Conservation (phyloP, 805 yeast species). For the Metschnikowia kunwiensis region DNA sequence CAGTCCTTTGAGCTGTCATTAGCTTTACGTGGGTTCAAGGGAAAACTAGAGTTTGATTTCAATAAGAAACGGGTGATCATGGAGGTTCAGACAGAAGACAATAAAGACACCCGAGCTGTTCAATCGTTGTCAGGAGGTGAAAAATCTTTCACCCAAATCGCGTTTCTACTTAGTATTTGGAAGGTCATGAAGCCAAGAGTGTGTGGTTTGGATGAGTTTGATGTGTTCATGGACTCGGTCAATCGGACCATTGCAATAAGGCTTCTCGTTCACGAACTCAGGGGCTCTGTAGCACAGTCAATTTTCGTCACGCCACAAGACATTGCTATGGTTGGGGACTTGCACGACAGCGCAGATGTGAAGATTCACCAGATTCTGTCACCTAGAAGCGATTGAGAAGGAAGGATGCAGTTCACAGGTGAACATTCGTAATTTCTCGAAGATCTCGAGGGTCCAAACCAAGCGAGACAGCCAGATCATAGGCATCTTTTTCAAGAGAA, state of each 20-base stretch:
- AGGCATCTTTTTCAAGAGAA: constrained; percentile 1
- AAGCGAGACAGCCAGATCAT: background rate
- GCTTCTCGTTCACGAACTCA: constrained; percentile 65
- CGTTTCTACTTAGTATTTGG: constrained; percentile 88
- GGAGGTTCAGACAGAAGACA: constrained; percentile 59
- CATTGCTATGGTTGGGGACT: constrained; percentile 65
- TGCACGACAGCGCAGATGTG: constrained; percentile 48
- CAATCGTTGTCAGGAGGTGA: constrained; percentile 95
- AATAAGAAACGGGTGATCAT: constrained; percentile 49
- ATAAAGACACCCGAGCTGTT: constrained; percentile 60
- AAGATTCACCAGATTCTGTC: constrained; percentile 58
- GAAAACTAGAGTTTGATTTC: constrained; percentile 64
- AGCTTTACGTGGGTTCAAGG: constrained; percentile 67
- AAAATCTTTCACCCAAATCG: constrained; percentile 88
- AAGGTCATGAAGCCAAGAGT: constrained; percentile 82
- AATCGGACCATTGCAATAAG: constrained; percentile 78
- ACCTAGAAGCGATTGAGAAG: constrained; percentile 28
- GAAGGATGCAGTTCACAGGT: background rate
- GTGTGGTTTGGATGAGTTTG: constrained; percentile 93
- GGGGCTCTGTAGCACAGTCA: constrained; percentile 71
- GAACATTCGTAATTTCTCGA: background rate
- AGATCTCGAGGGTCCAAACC: constrained; percentile 2
- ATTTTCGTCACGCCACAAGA: constrained; percentile 94
- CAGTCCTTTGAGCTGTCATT: constrained; percentile 55
- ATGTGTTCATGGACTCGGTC: constrained; percentile 95